These are phyloP conservation scores for Eucalyptus tenuipes DNA, from an alignment of 345 rosid genomes.

Conservation along the genomic window DNA sequence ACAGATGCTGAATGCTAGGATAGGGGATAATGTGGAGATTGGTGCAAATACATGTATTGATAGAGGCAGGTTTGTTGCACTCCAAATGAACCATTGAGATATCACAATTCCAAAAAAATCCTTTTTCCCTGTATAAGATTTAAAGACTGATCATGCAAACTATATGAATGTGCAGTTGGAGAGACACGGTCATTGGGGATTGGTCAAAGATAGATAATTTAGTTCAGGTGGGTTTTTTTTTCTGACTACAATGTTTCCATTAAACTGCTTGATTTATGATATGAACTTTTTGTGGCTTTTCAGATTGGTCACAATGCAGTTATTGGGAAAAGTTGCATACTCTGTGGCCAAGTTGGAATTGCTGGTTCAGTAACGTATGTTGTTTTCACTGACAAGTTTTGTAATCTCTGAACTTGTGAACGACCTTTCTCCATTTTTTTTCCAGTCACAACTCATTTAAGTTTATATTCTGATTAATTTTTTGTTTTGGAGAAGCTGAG, in stretches of 20 bases:
- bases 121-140: background rate
- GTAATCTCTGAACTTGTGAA: background rate
- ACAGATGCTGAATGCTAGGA: slow-evolving; percentile 48
- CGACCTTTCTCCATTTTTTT: background rate
- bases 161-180: slow-evolving; percentile 55
- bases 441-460: background rate
- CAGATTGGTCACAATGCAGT: slow-evolving; percentile 81
- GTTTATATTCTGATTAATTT: background rate
- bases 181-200: slow-evolving; percentile 70
- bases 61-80: slow-evolving; percentile 62
- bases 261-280: background rate
- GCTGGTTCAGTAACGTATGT: slow-evolving; percentile 81
- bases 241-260: background rate
- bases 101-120: background rate
- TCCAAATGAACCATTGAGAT: background rate
- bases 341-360: slow-evolving; percentile 84
- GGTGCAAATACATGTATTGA: slow-evolving; percentile 89
- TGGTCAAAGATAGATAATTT: slow-evolving; percentile 77
- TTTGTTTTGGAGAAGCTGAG: background rate
- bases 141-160: background rate
- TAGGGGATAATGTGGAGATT: slow-evolving; percentile 69
- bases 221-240: slow-evolving; percentile 45
- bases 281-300: background rate
- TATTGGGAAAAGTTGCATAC: slow-evolving; percentile 64
- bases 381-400: background rate